Evolutionary conservation across 1,284 basidiomycete genomes (phyloP), one percentile per base, ranked within the genome.

Genomic region (Wallemia ichthyophaga): DNA sequence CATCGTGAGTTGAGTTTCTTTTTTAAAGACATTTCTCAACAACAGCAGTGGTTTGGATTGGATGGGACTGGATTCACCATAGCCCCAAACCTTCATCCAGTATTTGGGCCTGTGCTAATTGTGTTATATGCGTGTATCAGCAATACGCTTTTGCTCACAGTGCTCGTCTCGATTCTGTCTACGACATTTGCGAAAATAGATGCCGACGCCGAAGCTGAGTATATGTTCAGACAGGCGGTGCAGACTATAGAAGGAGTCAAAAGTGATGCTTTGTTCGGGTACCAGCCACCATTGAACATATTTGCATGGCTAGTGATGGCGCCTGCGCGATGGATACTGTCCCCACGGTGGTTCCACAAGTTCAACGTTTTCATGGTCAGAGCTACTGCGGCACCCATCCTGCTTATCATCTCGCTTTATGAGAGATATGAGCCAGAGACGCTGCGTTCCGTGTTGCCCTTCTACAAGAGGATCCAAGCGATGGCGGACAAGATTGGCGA

Each of bases 141-240:
- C 64, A 92, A 91, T 65, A 92, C 88, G 0, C 71, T 87, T 24
- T 73, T 87, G 19, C 72, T 87, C 25, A 87, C 65, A 27, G 66
- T 72, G 56, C 64, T 68, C 56, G 64, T 73, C 81, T 87, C 73
- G 3, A 89, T 94, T 57, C 73, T 95, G 23, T 87, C 86, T 7
- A 85, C 94, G 67, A 95, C 89, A 0, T 95, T 94, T 68, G 80
- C 86, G 0, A 84, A 77, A 21, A 87, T 94, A 65, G 89, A 81
- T 62, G 82, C 85, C 64, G 89, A 94, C 70, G 89, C 89, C 21
- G 79, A 78, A 13, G 86, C 88, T 2, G 89, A 94, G 83, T 84
- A 83, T 2, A 87, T 92, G 85, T 94, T 89, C 68, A 76, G 89
- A 58, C 81, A 81, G 67, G 87, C 88, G 0, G 87, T 91, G 0